Conservation (phyloP, 306 rosid genomes). For the Alnus rubra region DNA sequence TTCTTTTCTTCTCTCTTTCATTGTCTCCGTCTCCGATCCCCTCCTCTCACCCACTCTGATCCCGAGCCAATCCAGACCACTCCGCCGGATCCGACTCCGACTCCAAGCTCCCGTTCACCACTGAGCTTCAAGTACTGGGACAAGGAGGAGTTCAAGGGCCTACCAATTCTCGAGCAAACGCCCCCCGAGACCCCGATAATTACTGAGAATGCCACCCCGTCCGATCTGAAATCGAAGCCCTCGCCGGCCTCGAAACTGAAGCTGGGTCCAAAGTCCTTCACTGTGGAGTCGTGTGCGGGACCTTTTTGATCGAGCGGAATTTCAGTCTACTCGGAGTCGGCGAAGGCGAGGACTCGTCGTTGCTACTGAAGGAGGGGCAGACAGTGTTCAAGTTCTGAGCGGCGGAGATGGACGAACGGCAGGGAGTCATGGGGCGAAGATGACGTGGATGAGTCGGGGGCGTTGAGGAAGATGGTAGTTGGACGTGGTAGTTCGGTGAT, state of each 20-base stretch:
- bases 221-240: slow-evolving; percentile 31
- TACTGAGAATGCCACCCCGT: slow-evolving; percentile 32
- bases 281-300: slow-evolving; percentile 65
- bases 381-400: too few species aligned
- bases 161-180: slow-evolving; percentile 43
- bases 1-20: too few species aligned
- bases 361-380: too few species aligned
- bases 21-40: slow-evolving; percentile 43
- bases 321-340: too few species aligned
- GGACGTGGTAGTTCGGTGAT: too few species aligned
- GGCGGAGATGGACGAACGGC: too few species aligned
- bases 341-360: too few species aligned
- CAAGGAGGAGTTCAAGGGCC: slow-evolving; percentile 93
- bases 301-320: slow-evolving; percentile 41
- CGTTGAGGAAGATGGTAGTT: too few species aligned
- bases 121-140: slow-evolving; percentile 82
- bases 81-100: slow-evolving; percentile 21
- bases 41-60: slow-evolving; percentile 51
- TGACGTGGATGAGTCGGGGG: too few species aligned
- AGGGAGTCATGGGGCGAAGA: too few species aligned
- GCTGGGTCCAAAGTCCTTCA: slow-evolving; percentile 36
- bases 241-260: slow-evolving; percentile 10
- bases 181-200: slow-evolving; percentile 17
- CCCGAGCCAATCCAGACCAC: slow-evolving; percentile 29
- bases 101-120: slow-evolving; percentile 31